Percentiles rank a stretch among this genome's conserved stretches.
Evolutionary conservation across 106 monocot genomes (phyloP).

Genomic region (Acorus calamus): DNA sequence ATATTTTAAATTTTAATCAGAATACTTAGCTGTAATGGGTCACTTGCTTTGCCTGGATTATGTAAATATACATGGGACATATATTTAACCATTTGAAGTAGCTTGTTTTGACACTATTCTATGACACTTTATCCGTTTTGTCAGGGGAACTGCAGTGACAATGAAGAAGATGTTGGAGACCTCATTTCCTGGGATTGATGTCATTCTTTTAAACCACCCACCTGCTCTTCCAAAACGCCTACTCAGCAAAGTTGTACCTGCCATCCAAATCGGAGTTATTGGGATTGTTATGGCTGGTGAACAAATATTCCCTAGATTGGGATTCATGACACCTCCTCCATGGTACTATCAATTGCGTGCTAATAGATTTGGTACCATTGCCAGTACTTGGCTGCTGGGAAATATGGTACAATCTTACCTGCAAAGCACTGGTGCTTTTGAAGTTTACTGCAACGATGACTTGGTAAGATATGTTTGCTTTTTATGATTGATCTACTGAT

Average conservation of each 20-base stretch:
- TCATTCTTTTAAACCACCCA: conserved; percentile 78
- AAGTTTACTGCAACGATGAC: conserved; percentile 89
- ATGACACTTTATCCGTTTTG: neutral
- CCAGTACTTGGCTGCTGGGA: conserved; percentile 80
- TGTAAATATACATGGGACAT: neutral
- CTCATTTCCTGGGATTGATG: conserved; percentile 79
- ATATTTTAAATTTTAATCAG: neutral
- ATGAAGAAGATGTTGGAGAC: conserved; percentile 94
- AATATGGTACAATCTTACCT: conserved; percentile 68
- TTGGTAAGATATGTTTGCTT: conserved; percentile 35
- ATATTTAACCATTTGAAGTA: neutral
- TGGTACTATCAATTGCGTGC: conserved; percentile 76
- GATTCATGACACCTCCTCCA: conserved; percentile 56
- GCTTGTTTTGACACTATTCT: neutral
- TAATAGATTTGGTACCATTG: conserved; percentile 90
- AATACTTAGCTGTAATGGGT: neutral
- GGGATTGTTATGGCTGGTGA: conserved; percentile 74
- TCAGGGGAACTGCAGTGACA: conserved; percentile 82
- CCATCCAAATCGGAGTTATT: conserved; percentile 61
- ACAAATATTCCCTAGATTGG: conserved; percentile 82
- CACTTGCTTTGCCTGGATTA: neutral
- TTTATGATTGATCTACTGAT: neutral
- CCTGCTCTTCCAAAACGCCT: conserved; percentile 82
- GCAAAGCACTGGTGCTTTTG: conserved; percentile 92
- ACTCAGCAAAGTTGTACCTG: conserved; percentile 67